phyloP scores from a whole-genome alignment of 352 stramenopile species.

The Pythium dissimile region DNA sequence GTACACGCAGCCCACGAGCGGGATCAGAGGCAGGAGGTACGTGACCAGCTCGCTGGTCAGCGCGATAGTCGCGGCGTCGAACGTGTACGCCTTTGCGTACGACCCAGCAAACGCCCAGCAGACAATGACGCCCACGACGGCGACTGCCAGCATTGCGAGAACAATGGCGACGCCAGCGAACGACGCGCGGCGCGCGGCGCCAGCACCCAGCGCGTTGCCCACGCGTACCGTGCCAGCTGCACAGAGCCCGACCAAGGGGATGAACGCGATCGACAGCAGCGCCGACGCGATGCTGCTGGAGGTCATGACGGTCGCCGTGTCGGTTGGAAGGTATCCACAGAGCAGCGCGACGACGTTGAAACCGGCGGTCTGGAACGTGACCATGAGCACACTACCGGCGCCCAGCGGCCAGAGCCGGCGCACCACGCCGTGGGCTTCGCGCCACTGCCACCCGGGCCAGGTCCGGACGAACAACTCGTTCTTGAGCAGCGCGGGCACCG shows the following conservation, averaged over 20 bases:
- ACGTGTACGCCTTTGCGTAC: conserved; percentile 43
- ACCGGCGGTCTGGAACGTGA: conserved; percentile 45
- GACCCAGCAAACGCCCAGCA: conserved; percentile 27
- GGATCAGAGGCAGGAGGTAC: conserved; percentile 38
- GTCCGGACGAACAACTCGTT: conserved; percentile 39
- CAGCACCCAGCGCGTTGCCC: conserved; percentile 54
- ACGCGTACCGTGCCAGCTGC: conserved; percentile 54
- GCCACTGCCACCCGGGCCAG: conserved; percentile 53
- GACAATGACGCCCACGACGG: conserved; percentile 27
- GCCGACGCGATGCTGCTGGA: conserved; percentile 53
- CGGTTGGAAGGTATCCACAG: conserved; percentile 31
- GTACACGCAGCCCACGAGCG: conserved; percentile 37
- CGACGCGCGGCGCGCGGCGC: conserved; percentile 37
- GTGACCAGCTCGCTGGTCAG: conserved; percentile 31
- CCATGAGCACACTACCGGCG: conserved; percentile 49
- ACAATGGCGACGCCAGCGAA: conserved; percentile 31
- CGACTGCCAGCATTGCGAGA: conserved; percentile 19
- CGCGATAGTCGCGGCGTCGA: conserved; percentile 27
- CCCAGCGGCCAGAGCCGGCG: conserved; percentile 32
- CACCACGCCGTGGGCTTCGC: conserved; percentile 29
- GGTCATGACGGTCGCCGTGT: conserved; percentile 44
- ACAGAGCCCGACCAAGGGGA: conserved; percentile 48
- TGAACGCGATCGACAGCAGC: conserved; percentile 44
- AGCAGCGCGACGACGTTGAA: conserved; percentile 48
- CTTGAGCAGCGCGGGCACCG: conserved; percentile 40